Base-by-base conservation (phyloP, 345 rosid species). In the Acer negundo region DNA sequence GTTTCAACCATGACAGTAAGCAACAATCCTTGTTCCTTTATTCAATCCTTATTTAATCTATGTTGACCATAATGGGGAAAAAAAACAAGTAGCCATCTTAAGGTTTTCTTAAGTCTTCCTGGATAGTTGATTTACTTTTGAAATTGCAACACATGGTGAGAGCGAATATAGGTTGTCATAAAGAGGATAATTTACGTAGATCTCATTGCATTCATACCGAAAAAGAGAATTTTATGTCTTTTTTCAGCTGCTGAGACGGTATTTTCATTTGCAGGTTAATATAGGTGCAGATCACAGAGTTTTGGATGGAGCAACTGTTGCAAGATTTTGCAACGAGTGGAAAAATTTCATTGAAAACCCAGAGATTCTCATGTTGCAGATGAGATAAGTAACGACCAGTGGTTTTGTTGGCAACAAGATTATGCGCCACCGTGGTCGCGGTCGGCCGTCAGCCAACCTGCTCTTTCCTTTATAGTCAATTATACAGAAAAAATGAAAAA, bases 261-360 rank as follows among this genome's bases (percentile, higher is more conserved):
- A 12, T 56, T 67, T 44, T 22, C 35, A 15, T 26, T 63, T 63
- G 56, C 86, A 93, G 98, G 90, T 93, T 56, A 94, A 93, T 77
- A 86, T 94, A 0, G 98, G 94, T 16, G 96, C 98, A 4, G 98
- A 94, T 84, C 98, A 93, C 75, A 85, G 97, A 82, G 97, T 94
- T 73, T 71, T 94, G 81, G 97, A 94, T n/a, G 98, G 98, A 73
- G 97, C 97, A 62, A 92, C 94, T 0, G 96, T 94, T 3, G 97
- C 98, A 47, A 84, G 88, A 83, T 94, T 94, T 81, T 94, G 98
- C 80, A 88, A 89, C 40, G 88, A 91, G 78, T 94, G 97, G 98
- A 94, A 94, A 89, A 87, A 80, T 68, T 89, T 87, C 20, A 86
- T 94, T 16, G 97, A 94, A 84, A 93, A 88, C 71, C 98, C 98